Evolutionary conservation across 1,284 basidiomycete species (phyloP).

Genomic region (Ganoderma boninense): DNA sequence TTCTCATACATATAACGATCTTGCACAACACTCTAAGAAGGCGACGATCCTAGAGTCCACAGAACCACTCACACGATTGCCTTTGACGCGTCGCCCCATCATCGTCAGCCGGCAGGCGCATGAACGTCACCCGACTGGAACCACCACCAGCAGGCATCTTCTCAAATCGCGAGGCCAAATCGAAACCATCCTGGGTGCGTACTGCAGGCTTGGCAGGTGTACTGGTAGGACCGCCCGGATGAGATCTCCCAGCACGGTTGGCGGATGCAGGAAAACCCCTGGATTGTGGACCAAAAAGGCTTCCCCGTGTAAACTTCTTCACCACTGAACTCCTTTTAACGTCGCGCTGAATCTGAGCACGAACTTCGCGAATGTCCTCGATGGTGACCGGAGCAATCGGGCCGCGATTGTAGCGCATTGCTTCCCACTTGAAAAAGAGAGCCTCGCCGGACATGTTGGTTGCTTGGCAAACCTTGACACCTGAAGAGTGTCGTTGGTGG

Average conservation of each 20-base stretch:
- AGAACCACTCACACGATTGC: constrained; percentile 61
- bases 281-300: constrained; percentile 30
- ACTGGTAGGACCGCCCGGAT: neutral
- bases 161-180: constrained; percentile 18
- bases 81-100: constrained; percentile 46
- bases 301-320: constrained; percentile 43
- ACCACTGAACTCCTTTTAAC: constrained; percentile 50
- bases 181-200: constrained; percentile 31
- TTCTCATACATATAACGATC: constrained; percentile 97
- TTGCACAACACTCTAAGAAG: constrained; percentile 37
- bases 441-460: constrained; percentile 64
- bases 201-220: constrained; percentile 22
- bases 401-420: constrained; percentile 51
- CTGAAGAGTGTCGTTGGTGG: constrained; percentile 45
- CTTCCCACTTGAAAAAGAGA: constrained; percentile 81
- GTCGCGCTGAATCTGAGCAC: constrained; percentile 60
- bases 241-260: constrained; percentile 30
- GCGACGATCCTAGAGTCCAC: neutral
- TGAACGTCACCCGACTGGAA: constrained; percentile 54
- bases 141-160: constrained; percentile 32
- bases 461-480: constrained; percentile 69
- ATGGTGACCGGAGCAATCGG: constrained; percentile 53
- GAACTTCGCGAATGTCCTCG: constrained; percentile 62
- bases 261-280: constrained; percentile 23
- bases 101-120: constrained; percentile 53